These are phyloP conservation scores for Moricandia arvensis DNA, from an alignment of 345 rosid genomes.

Conservation along the genomic window DNA sequence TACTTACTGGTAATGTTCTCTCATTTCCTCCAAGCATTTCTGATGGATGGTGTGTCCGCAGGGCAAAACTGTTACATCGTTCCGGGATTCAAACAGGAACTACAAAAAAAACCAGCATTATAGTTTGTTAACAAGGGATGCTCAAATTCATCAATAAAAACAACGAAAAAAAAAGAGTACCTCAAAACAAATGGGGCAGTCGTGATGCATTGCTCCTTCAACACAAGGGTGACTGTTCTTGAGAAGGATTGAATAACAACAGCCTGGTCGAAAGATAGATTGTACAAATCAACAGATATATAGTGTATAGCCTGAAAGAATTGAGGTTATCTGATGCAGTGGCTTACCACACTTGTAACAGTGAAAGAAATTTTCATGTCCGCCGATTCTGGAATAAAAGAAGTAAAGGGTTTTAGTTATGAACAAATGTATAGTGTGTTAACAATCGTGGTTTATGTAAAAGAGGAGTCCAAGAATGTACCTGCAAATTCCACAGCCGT, in stretches of 20 bases:
- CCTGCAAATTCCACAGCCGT: slow-evolving; percentile 97
- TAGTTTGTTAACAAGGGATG: background rate
- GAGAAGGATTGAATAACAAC: slow-evolving; percentile 75
- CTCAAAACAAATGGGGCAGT: slow-evolving; percentile 94
- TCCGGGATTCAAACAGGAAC: slow-evolving; percentile 74
- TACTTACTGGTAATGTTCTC: slow-evolving; percentile 61
- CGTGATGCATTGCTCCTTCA: slow-evolving; percentile 99
- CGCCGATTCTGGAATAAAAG: slow-evolving; percentile 61
- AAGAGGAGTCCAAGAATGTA: slow-evolving; percentile 23
- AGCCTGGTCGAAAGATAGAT: slow-evolving; percentile 45
- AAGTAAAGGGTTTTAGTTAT: background rate
- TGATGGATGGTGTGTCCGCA: slow-evolving; percentile 88
- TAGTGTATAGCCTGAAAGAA: background rate
- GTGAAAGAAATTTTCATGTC: slow-evolving; percentile 82
- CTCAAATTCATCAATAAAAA: background rate
- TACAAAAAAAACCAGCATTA: slow-evolving; percentile 36
- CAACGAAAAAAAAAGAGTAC: slow-evolving; percentile 30
- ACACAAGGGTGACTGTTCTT: slow-evolving; percentile 78
- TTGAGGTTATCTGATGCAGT: background rate
- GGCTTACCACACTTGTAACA: slow-evolving; percentile 85
- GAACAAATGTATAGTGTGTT: background rate
- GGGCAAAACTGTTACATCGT: slow-evolving; percentile 69
- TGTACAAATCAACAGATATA: slow-evolving; percentile 1
- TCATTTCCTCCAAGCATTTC: slow-evolving; percentile 81
- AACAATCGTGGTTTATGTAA: background rate